Percentiles rank a stretch among this genome's conserved stretches.
These are phyloP conservation scores for Eucalyptus globulus DNA, from an alignment of 345 rosid genomes.

Conservation along the genomic window DNA sequence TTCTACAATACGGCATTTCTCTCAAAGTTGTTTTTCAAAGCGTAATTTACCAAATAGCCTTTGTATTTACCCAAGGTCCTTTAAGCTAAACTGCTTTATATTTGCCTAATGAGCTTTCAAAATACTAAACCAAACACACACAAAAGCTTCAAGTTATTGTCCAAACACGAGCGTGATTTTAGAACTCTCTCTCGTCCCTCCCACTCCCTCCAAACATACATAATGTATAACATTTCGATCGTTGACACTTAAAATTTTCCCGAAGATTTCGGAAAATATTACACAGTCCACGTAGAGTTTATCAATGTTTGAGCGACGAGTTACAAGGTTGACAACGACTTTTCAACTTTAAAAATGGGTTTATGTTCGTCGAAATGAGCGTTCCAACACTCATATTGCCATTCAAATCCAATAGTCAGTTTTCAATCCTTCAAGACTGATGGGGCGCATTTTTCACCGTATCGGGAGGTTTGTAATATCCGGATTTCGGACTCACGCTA, in stretches of 20 bases:
- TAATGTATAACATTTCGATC: not conserved
- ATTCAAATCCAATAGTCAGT: not conserved
- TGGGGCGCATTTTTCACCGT: not conserved
- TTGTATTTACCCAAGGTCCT: fast-evolving
- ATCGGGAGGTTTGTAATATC: not conserved
- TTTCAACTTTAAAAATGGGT: not conserved
- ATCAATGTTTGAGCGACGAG: not conserved
- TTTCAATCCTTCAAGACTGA: not conserved
- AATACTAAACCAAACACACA: fast-evolving
- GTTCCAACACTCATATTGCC: not conserved
- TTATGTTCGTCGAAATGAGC: not conserved
- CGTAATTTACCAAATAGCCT: fast-evolving
- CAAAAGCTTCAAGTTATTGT: not conserved
- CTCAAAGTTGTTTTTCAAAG: too few species aligned
- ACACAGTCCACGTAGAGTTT: fast-evolving
- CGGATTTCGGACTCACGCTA: not conserved
- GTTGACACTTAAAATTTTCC: not conserved
- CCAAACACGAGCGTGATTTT: not conserved
- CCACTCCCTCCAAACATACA: not conserved
- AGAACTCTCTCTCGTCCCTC: not conserved
- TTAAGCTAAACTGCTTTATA: fast-evolving
- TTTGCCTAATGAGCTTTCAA: too few species aligned
- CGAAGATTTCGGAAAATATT: not conserved
- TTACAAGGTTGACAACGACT: not conserved
- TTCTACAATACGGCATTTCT: too few species aligned